phyloP scores from a whole-genome alignment of 2,329 filamentous ascomycete species.

The Fusarium proliferatum region DNA sequence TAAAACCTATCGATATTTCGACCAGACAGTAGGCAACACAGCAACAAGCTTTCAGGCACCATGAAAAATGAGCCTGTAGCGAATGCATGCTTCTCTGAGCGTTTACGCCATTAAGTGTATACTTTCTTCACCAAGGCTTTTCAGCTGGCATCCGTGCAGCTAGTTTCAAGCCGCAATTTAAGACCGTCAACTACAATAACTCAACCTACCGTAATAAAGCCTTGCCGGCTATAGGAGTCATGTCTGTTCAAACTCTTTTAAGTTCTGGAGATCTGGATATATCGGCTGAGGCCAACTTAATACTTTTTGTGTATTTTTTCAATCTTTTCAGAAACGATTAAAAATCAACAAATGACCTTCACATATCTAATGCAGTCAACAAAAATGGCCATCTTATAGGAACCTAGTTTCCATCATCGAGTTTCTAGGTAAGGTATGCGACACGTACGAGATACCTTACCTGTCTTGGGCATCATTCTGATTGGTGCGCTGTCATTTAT shows the following conservation, averaged over 20 bases:
- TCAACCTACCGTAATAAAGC: not conserved
- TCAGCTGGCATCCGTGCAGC: not conserved
- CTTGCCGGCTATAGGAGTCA: not conserved
- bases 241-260: not conserved
- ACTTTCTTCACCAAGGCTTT: not conserved
- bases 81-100: not conserved
- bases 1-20: not conserved
- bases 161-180: not conserved
- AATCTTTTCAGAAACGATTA: not conserved
- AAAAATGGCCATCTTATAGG: not conserved
- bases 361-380: not conserved
- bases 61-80: not conserved
- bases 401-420: not conserved
- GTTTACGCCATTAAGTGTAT: not conserved
- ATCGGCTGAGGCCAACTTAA: not conserved
- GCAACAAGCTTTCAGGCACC: not conserved
- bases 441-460: not conserved
- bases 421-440: no score
- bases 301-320: not conserved
- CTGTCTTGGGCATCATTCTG: constrained; percentile 19
- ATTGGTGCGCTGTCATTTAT: constrained; percentile 37
- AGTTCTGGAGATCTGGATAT: not conserved
- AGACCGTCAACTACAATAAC: not conserved
- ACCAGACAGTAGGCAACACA: not conserved
- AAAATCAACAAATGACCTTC: not conserved